These are phyloP conservation scores for Sanghuangporus sanghuang DNA, from an alignment of 1,284 basidiomycete genomes.

Conservation along the genomic window DNA sequence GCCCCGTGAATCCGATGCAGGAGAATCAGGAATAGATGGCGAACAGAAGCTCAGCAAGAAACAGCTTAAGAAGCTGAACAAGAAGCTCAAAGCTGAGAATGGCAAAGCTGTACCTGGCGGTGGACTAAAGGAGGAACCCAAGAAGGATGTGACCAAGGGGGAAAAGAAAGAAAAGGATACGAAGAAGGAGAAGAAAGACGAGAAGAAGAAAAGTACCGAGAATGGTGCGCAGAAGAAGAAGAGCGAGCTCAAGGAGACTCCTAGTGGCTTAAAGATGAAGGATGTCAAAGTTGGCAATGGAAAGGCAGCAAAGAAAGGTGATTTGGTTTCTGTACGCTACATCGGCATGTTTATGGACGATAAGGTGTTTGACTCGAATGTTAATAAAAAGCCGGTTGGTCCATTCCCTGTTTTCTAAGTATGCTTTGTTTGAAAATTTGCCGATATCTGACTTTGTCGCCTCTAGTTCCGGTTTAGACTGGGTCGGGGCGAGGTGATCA, in stretches of 20 bases:
- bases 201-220: slow-evolving; percentile 40
- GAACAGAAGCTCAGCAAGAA: slow-evolving; percentile 43
- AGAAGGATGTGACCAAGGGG: slow-evolving; percentile 35
- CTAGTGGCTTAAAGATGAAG: slow-evolving; percentile 45
- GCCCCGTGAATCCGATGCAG: slow-evolving; percentile 29
- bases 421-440: slow-evolving; percentile 7
- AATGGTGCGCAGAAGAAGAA: slow-evolving; percentile 32
- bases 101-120: slow-evolving; percentile 49
- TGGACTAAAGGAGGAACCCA: slow-evolving; percentile 20
- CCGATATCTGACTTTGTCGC: slow-evolving; percentile 4
- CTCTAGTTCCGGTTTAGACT: slow-evolving; percentile 78
- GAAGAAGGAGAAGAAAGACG: slow-evolving; percentile 36
- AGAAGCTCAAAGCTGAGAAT: slow-evolving; percentile 67
- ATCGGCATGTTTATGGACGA: slow-evolving; percentile 86
- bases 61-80: slow-evolving; percentile 63
- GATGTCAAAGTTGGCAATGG: slow-evolving; percentile 51
- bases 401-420: slow-evolving; percentile 25
- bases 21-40: slow-evolving; percentile 36
- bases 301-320: slow-evolving; percentile 67
- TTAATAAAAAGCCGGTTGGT: slow-evolving; percentile 79
- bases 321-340: slow-evolving; percentile 83
- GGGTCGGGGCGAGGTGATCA: slow-evolving; percentile 89
- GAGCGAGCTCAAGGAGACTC: slow-evolving; percentile 27
- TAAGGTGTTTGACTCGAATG: slow-evolving; percentile 87
- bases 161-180: slow-evolving; percentile 33